These are phyloP conservation scores for Stephania yunnanensis DNA, from an alignment of 164 flowering plant species.

Conservation along the genomic window DNA sequence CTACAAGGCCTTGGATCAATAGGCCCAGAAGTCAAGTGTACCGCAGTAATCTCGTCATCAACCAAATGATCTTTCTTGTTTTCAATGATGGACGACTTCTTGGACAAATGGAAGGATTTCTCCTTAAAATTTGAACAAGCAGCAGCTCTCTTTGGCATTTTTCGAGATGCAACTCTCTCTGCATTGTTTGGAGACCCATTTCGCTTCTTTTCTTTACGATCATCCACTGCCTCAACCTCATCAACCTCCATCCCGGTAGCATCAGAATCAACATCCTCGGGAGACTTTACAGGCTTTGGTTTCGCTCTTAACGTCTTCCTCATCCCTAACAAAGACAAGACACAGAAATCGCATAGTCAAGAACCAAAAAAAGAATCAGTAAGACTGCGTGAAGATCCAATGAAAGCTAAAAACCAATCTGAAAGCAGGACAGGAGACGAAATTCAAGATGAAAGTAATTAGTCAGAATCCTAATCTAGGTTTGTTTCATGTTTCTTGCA, in stretches of 20 bases:
- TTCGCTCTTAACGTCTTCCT: conserved; percentile 6
- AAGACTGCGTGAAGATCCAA: neutral
- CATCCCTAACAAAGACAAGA: neutral
- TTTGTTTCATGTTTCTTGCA: neutral
- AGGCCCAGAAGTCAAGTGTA: conserved; percentile 44
- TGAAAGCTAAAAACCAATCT: neutral
- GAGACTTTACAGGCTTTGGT: neutral
- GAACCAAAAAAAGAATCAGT: neutral
- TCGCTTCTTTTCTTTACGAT: conserved; percentile 9
- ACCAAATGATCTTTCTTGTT: conserved; percentile 35
- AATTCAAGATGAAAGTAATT: neutral
- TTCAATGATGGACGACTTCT: conserved; percentile 36
- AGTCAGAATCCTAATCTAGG: neutral
- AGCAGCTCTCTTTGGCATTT: conserved; percentile 66
- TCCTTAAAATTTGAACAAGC: conserved; percentile 68
- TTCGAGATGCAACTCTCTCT: conserved; percentile 10
- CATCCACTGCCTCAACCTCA: neutral
- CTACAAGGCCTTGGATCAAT: conserved; percentile 54
- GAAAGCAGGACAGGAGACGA: neutral
- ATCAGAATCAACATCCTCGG: neutral
- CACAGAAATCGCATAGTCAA: neutral
- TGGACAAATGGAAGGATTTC: conserved; percentile 37
- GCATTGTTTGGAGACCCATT: conserved; percentile 8
- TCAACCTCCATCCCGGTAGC: conserved; percentile 2
- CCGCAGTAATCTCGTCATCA: conserved; percentile 60